Evolutionary conservation across 176 grass and related monocot species (phyloP).

Genomic region (Microstegium vimineum): DNA sequence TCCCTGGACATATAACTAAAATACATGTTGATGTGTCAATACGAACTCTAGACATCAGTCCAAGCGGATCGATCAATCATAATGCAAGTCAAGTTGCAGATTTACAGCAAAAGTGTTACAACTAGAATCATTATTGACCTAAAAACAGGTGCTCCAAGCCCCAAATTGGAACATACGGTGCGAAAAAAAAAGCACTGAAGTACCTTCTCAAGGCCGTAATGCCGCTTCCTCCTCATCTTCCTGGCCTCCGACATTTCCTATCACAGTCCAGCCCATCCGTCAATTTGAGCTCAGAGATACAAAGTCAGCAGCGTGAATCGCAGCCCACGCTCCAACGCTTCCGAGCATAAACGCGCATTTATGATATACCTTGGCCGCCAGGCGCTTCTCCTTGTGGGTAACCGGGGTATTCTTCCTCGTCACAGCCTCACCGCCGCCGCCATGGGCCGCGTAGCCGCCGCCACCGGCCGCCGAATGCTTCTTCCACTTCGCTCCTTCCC

Average conservation of each 20-base stretch:
- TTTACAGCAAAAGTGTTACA: not conserved
- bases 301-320: not conserved
- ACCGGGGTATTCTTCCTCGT: constrained; percentile 30
- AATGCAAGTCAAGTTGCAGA: not conserved
- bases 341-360: not conserved
- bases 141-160: not conserved
- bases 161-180: not conserved
- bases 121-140: not conserved
- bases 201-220: constrained; percentile 85
- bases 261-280: not conserved
- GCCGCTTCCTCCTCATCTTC: constrained; percentile 72
- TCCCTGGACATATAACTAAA: not conserved
- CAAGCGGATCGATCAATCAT: not conserved
- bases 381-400: constrained; percentile 51
- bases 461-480: constrained; percentile 7
- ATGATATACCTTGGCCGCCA: constrained; percentile 49
- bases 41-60: not conserved
- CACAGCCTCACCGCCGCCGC: not conserved
- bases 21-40: not conserved
- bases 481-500: constrained; percentile 22
- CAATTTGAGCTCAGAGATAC: not conserved
- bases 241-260: constrained; percentile 69
- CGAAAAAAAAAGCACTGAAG: not conserved
- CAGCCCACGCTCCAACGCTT: not conserved
- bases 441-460: not conserved